Base-by-base conservation (phyloP, 306 rosid genomes). In the Corylus americana region DNA sequence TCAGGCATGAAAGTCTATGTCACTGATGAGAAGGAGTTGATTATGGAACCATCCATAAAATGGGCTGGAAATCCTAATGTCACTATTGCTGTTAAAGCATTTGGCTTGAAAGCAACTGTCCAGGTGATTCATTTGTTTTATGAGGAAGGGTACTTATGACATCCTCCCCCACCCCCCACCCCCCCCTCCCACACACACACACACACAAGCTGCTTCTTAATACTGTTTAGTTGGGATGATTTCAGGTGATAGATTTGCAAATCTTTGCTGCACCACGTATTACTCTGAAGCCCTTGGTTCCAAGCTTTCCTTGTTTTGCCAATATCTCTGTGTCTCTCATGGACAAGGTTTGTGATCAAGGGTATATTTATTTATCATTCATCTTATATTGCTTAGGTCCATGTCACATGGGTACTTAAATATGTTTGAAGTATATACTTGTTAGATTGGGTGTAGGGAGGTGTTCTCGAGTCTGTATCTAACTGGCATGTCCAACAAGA, bases 61-160 rank as follows among this genome's bases (percentile, higher is more conserved):
- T 94, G 97, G 97, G 98, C 98, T 18, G 97, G 87, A 75, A 94
- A 92, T 86, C 98, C 98, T 62, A 90, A 94, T 85, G 62, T 92
- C 81, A 80, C 85, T 7, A 71, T 94, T 77, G 91, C 90, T 70
- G 87, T 85, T 35, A 91, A 92, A 88, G 95, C 97, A 80, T 94
- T 88, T 71, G 97, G 97, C 69, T 82, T 94, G 84, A 94, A 90
- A 90, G 98, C 97, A 82, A 94, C 95, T 11, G 85, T 53, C 78
- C 98, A 94, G 92, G 97, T 88, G 58, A 64, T 18, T 55, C 44
- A 31, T 68, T 58, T 61, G 31, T 51, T 66, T 39, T 72, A 61
- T 62, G 71, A 11, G 69, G 44, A 67, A 53, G 62, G 8, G 51
- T 9, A 49, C 53, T 42, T 6, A 42, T 42, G 45, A 42, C 14